A percentile compares a stretch with the other conserved stretches of the same genome.
phyloP scores from a whole-genome alignment of 2,329 filamentous ascomycete species.

The Cryphonectria nitschkei region DNA sequence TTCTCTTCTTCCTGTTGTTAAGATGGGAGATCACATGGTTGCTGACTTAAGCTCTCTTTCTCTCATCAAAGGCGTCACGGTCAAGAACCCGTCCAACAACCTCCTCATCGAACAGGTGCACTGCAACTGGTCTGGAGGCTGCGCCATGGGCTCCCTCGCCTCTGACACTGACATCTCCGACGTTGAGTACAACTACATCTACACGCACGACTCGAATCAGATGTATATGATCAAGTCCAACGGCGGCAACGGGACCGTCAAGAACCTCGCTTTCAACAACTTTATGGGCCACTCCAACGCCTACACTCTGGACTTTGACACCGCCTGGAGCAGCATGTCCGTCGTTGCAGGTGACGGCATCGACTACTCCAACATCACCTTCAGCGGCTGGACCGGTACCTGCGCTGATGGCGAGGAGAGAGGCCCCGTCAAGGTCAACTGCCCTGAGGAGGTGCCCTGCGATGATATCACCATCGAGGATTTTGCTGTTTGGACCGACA shows the following conservation, averaged over 20 bases:
- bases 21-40: neutral
- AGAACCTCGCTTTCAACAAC: constrained; percentile 56
- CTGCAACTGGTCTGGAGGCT: constrained; percentile 61
- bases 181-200: constrained; percentile 59
- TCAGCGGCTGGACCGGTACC: constrained; percentile 60
- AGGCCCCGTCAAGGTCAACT: constrained; percentile 57
- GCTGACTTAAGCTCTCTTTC: neutral
- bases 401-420: constrained; percentile 52
- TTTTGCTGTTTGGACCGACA: constrained; percentile 57
- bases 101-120: constrained; percentile 63
- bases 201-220: constrained; percentile 63
- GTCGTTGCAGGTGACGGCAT: constrained; percentile 51
- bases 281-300: constrained; percentile 64
- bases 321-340: constrained; percentile 47
- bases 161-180: constrained; percentile 53
- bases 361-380: constrained; percentile 54
- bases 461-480: constrained; percentile 53
- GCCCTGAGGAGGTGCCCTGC: constrained; percentile 55
- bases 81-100: constrained; percentile 51
- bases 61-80: constrained; percentile 39
- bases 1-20: constrained; percentile 52
- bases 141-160: constrained; percentile 59
- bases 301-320: constrained; percentile 59
- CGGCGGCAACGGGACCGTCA: constrained; percentile 57
- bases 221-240: constrained; percentile 68